Evolutionary conservation across 345 rosid genomes (phyloP).

Genomic region (Geranium brycei): DNA sequence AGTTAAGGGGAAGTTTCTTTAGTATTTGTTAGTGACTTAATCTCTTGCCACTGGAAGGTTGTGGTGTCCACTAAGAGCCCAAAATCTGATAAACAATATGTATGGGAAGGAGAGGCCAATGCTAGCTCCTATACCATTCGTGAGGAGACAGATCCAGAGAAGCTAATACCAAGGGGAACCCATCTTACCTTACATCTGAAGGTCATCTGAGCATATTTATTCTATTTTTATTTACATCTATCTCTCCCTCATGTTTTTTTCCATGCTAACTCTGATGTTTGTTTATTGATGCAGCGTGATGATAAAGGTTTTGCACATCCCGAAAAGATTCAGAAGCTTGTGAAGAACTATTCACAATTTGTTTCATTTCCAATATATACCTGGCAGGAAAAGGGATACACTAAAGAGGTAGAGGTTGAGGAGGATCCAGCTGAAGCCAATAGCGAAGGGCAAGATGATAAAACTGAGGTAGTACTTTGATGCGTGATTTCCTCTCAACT

Average conservation of each 20-base stretch:
- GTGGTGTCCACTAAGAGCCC: constrained; percentile 87
- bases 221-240: constrained; percentile 9
- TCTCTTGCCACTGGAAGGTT: constrained; percentile 31
- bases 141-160: constrained; percentile 82
- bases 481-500: constrained; percentile 4
- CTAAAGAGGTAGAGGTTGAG: constrained; percentile 98
- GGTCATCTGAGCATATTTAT: constrained; percentile 24
- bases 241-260: neutral
- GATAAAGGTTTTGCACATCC: constrained; percentile 90
- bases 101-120: constrained; percentile 92
- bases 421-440: constrained; percentile 76
- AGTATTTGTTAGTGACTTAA: neutral
- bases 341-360: constrained; percentile 91
- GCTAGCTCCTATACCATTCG: constrained; percentile 68
- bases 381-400: constrained; percentile 92
- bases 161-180: constrained; percentile 75
- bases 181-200: constrained; percentile 75
- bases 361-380: constrained; percentile 97
- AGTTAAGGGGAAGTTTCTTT: neutral
- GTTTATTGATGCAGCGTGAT: constrained; percentile 34
- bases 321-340: constrained; percentile 80
- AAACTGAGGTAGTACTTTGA: constrained; percentile 38
- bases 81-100: constrained; percentile 79
- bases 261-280: constrained; percentile 9
- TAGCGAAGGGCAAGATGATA: constrained; percentile 38